Evolutionary conservation across 148 eudicot species (phyloP), one percentile per base, ranked within the genome.

Genomic region (Amaranthus palmeri): DNA sequence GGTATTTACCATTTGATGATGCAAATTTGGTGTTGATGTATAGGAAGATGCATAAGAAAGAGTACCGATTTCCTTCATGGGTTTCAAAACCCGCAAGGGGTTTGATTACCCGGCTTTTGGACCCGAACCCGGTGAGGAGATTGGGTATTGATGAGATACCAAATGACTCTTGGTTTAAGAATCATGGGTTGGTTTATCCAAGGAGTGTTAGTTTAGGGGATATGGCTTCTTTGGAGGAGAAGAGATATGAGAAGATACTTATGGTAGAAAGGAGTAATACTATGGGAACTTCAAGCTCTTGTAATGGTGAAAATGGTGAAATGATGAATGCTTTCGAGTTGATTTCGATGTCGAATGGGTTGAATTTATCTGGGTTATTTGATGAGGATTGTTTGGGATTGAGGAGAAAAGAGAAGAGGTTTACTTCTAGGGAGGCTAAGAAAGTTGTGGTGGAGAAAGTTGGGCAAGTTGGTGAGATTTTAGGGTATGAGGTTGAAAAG

Each of bases 251-350:
- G 79, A 75, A 65, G 63, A 13, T 63, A 25, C 4, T 44, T 63
- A 10, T 25, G 36, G 13, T 63, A 0, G 50, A 63, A 1, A 44
- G 51, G 49, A 2, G 62, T 59, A 61, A 41, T 10, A 40, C 42
- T 58, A 25, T 18, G 18, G 36, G 11, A 3, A 25, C 10, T 8
- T 25, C 36, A 25, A 25, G 43, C 42, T 56, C 7, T 6, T 56
- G 18, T 7, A 12, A 25, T 18, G 62, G 42, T 18, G 12, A 11
- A 7, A 25, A 8, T 61, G n/a, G 14, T 40, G 46, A 63, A 42
- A 15, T 65, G 12, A 81, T 88, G 83, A 90, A 90, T 51, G 97
- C 97, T 1, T 92, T 92, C 41, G 97, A 92, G 67, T 81, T 92
- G 43, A 92, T 92, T 3, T 80, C 88, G 0, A 85, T 92, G 96